These are phyloP conservation scores for Lentinus tigrinus DNA, from an alignment of 768 basidiomycete species.

Conservation along the genomic window DNA sequence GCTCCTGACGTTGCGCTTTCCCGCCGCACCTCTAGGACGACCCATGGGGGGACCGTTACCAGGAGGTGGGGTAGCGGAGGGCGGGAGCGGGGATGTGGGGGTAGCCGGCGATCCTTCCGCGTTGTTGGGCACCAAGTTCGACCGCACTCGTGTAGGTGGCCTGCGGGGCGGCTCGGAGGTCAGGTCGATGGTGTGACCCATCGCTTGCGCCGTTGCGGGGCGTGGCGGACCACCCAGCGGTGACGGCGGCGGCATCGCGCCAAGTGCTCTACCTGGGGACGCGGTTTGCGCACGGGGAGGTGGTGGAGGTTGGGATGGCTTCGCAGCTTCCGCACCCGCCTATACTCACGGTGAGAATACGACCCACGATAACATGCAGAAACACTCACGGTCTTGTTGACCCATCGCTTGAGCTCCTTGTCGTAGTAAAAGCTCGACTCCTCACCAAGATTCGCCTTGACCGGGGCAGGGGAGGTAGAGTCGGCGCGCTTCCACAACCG, in stretches of 20 bases:
- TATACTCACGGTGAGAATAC: constrained; percentile 25
- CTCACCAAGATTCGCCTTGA: constrained; percentile 92
- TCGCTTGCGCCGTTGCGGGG: constrained; percentile 66
- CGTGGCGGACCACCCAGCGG: constrained; percentile 36
- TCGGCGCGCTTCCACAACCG: constrained; percentile 77
- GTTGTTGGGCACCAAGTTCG: constrained; percentile 58
- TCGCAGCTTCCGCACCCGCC: constrained; percentile 55
- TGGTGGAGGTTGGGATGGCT: constrained; percentile 66
- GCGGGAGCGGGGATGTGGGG: constrained; percentile 27
- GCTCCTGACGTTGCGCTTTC: constrained; percentile 76
- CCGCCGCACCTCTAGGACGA: constrained; percentile 52
- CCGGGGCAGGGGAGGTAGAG: constrained; percentile 56
- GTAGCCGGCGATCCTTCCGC: constrained; percentile 27
- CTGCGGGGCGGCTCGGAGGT: constrained; percentile 42
- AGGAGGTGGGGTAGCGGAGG: constrained; percentile 36
- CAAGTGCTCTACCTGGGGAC: constrained; percentile 63
- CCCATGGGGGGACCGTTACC: constrained; percentile 43
- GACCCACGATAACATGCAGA: background rate
- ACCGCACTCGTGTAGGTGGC: constrained; percentile 57
- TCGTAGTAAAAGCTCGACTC: constrained; percentile 91
- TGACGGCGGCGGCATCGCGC: constrained; percentile 34
- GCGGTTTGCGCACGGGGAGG: constrained; percentile 85
- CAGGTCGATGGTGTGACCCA: constrained; percentile 45
- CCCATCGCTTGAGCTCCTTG: constrained; percentile 93
- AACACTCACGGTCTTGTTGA: constrained; percentile 80